These are phyloP conservation scores for Inonotus hispidus DNA, from an alignment of 1,284 basidiomycete species.

Conservation along the genomic window DNA sequence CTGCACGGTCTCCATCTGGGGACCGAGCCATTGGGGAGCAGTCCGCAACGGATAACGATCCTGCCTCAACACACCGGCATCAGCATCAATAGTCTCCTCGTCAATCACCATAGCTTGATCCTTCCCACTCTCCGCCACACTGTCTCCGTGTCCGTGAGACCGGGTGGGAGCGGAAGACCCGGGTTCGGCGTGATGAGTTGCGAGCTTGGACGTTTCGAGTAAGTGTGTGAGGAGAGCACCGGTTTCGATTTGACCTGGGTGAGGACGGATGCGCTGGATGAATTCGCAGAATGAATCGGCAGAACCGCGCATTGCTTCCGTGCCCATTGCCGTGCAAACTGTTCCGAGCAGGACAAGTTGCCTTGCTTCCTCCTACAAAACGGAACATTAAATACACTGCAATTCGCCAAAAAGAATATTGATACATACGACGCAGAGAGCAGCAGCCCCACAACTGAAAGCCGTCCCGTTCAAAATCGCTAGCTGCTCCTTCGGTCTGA, in stretches of 20 bases:
- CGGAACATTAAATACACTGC: neutral
- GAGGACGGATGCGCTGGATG: constrained; percentile 77
- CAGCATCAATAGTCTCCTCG: constrained; percentile 43
- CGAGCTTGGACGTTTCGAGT: constrained; percentile 68
- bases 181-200: constrained; percentile 57
- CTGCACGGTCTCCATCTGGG: constrained; percentile 79
- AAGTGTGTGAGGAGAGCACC: constrained; percentile 66
- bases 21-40: constrained; percentile 81
- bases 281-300: constrained; percentile 75
- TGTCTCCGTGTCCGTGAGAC: neutral
- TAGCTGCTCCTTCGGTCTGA: constrained; percentile 79
- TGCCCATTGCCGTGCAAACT: constrained; percentile 79
- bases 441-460: constrained; percentile 53
- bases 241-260: constrained; percentile 77
- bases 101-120: constrained; percentile 28
- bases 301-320: constrained; percentile 73
- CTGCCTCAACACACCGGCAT: constrained; percentile 55
- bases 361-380: constrained; percentile 49
- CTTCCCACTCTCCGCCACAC: constrained; percentile 54
- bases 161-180: constrained; percentile 50
- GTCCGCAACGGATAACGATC: constrained; percentile 79
- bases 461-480: constrained; percentile 82
- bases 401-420: constrained; percentile 52
- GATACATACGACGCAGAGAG: constrained; percentile 30
- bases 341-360: constrained; percentile 69